phyloP scores from a whole-genome alignment of 768 basidiomycete species.

The Kwoniella mangroviensis region DNA sequence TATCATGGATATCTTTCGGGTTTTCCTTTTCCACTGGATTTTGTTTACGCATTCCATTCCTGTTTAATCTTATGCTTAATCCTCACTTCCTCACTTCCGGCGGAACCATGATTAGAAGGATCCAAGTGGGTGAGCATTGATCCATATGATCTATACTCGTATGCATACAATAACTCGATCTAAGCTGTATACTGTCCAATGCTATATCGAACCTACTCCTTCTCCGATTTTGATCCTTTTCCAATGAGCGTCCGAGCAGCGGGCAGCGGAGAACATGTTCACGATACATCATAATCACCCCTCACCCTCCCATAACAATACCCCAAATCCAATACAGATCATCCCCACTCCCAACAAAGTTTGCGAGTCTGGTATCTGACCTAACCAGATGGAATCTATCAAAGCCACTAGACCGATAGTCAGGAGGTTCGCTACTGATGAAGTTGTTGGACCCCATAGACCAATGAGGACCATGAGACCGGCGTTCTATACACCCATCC shows the following conservation, averaged over 20 bases:
- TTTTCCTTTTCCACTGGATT: background rate
- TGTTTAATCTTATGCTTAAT: background rate
- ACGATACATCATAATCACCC: conserved; percentile 17
- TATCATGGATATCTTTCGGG: background rate
- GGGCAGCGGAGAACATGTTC: no score
- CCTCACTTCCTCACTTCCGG: background rate
- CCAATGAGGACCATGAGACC: conserved; percentile 86
- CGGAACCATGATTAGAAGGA: no score
- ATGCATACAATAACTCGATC: background rate
- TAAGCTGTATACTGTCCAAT: background rate
- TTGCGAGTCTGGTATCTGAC: conserved; percentile 69
- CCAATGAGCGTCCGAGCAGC: background rate
- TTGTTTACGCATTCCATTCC: conserved; percentile 8
- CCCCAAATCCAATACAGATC: conserved; percentile 80
- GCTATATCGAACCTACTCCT: background rate
- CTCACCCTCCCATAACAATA: conserved; percentile 63
- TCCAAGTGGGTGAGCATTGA: no score
- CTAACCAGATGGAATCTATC: conserved; percentile 75
- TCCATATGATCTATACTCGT: background rate
- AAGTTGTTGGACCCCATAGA: conserved; percentile 83
- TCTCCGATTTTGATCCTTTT: background rate
- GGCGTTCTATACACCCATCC: conserved; percentile 62
- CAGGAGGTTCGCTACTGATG: conserved; percentile 88
- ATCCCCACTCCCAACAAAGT: conserved; percentile 76
- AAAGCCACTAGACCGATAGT: conserved; percentile 87